Evolutionary conservation across 371 early-diverging fungal species (phyloP).

Genomic region (Chytridium lagenaria): DNA sequence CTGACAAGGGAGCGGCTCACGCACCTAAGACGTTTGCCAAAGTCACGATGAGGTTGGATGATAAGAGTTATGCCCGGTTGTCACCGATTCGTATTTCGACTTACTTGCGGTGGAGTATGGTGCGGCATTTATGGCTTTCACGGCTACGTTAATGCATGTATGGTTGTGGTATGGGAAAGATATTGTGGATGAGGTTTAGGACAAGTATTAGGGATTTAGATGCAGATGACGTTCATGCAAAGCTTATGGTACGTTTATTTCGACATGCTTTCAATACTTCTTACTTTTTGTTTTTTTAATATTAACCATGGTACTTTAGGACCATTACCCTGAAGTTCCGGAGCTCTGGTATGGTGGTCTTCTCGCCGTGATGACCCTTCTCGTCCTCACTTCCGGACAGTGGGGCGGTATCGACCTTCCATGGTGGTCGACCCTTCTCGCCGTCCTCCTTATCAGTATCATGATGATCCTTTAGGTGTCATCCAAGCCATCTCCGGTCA

Average conservation of each 20-base stretch:
- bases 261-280: neutral
- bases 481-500: slow-evolving; percentile 49
- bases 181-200: slow-evolving; percentile 23
- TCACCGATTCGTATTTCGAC: slow-evolving; percentile 77
- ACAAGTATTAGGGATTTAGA: slow-evolving; percentile 30
- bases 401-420: slow-evolving; percentile 44
- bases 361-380: slow-evolving; percentile 68
- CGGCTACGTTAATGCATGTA: slow-evolving; percentile 39
- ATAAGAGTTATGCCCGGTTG: slow-evolving; percentile 61
- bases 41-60: slow-evolving; percentile 16
- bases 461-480: slow-evolving; percentile 44
- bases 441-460: slow-evolving; percentile 28
- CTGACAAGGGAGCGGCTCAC: neutral
- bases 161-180: slow-evolving; percentile 44
- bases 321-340: slow-evolving; percentile 51
- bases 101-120: slow-evolving; percentile 62
- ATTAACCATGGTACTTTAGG: slow-evolving; percentile 14
- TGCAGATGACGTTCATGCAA: slow-evolving; percentile 31
- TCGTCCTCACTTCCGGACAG: slow-evolving; percentile 71
- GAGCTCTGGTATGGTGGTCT: slow-evolving; percentile 57
- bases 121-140: slow-evolving; percentile 26
- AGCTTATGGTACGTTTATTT: slow-evolving; percentile 30
- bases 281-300: neutral
- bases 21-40: neutral
- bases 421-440: slow-evolving; percentile 45